Conservation (phyloP, 2,329 filamentous ascomycete genomes). For the Grosmannia huntii region DNA sequence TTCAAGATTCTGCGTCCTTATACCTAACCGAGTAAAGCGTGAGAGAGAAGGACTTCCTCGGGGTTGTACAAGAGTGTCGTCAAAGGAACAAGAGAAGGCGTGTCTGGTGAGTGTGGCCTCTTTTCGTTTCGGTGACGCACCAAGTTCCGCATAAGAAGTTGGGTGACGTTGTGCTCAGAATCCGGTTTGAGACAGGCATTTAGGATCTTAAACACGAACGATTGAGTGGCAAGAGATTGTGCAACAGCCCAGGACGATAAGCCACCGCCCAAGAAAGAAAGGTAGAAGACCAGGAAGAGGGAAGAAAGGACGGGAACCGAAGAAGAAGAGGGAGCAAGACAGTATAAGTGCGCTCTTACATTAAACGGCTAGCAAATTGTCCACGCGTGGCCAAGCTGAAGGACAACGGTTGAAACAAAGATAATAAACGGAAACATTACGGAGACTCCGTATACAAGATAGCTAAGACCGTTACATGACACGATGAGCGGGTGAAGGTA, state of each 20-base stretch:
- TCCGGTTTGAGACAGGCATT: neutral
- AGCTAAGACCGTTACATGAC: neutral
- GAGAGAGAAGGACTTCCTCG: neutral
- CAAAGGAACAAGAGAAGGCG: neutral
- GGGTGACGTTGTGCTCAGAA: neutral
- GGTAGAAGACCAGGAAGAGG: neutral
- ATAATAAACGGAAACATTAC: neutral
- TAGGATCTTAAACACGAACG: neutral
- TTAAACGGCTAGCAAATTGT: neutral
- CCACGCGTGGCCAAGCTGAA: neutral
- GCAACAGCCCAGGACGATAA: neutral
- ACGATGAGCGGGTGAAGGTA: neutral
- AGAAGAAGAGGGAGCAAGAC: neutral
- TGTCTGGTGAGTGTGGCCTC: neutral
- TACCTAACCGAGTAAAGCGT: neutral
- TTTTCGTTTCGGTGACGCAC: neutral
- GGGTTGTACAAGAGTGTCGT: neutral
- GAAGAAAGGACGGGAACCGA: too few relatives aligned
- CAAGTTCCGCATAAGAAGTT: neutral
- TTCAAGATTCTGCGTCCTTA: neutral
- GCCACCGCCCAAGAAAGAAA: neutral
- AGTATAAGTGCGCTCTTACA: neutral
- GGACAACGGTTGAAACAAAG: neutral
- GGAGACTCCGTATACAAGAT: neutral
- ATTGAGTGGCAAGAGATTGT: neutral